Percentiles rank a stretch among this genome's conserved stretches.
phyloP scores from a whole-genome alignment of 257 asterid genomes.

The Jaltomata sinuosa region DNA sequence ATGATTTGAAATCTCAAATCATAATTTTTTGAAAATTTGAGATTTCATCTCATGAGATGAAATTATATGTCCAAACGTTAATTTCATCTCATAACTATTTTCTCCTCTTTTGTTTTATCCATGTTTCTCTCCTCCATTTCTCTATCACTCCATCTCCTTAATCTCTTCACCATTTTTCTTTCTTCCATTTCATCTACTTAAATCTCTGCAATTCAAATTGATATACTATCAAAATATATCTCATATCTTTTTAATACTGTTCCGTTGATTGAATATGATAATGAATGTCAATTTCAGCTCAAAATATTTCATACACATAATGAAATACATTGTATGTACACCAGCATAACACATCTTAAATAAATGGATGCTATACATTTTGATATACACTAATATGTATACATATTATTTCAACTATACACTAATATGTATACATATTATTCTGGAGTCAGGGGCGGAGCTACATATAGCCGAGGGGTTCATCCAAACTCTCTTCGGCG shows the following conservation, averaged over 20 bases:
- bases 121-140: too few relatives aligned
- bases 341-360: not conserved
- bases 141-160: not conserved
- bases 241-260: not conserved
- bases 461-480: too few relatives aligned
- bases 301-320: not conserved
- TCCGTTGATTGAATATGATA: not conserved
- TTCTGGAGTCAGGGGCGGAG: too few relatives aligned
- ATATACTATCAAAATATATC: not conserved
- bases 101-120: too few relatives aligned
- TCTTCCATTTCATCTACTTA: not conserved
- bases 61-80: too few relatives aligned
- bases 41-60: too few relatives aligned
- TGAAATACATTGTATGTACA: not conserved
- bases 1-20: too few relatives aligned
- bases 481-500: too few relatives aligned
- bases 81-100: too few relatives aligned
- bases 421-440: too few relatives aligned
- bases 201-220: not conserved
- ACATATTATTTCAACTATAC: not conserved
- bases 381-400: not conserved
- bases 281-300: not conserved
- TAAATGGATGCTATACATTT: not conserved
- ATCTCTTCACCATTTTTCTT: not conserved
- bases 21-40: too few relatives aligned